Conservation (phyloP, 805 yeast genomes). For the Candida suzukii region DNA sequence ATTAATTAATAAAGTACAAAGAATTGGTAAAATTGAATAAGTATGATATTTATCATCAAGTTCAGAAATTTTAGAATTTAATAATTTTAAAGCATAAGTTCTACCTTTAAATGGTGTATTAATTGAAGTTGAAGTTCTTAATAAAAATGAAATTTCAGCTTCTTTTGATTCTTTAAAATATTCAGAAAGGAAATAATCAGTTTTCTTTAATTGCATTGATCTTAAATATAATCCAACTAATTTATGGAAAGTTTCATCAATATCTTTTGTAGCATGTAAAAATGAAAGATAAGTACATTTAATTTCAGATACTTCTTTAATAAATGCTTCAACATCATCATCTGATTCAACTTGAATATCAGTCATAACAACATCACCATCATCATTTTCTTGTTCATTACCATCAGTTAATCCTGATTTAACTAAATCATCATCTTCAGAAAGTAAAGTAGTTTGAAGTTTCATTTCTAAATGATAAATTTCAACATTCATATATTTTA, state of each 20-base stretch:
- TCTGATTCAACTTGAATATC: constrained; percentile 20
- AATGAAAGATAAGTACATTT: constrained; percentile 24
- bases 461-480: constrained; percentile 53
- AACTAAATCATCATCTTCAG: constrained; percentile 7
- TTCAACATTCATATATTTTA: constrained; percentile 27
- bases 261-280: constrained; percentile 20
- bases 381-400: constrained; percentile 21
- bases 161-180: constrained; percentile 10
- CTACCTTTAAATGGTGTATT: constrained; percentile 54
- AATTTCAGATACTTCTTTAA: constrained; percentile 12
- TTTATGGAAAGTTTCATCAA: constrained; percentile 33
- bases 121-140: constrained; percentile 50
- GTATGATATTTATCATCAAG: constrained; percentile 26
- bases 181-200: constrained; percentile 9
- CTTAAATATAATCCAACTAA: constrained; percentile 36
- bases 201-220: constrained; percentile 26
- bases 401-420: not conserved
- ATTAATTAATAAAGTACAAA: constrained; percentile 49
- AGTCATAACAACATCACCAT: constrained; percentile 23
- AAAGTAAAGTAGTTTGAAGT: constrained; percentile 54
- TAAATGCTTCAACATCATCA: constrained; percentile 15
- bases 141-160: constrained; percentile 46
- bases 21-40: constrained; percentile 52
- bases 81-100: constrained; percentile 36
- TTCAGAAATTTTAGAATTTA: constrained; percentile 30